phyloP scores from a whole-genome alignment of 352 stramenopile species.

The Detonula confervacea region DNA sequence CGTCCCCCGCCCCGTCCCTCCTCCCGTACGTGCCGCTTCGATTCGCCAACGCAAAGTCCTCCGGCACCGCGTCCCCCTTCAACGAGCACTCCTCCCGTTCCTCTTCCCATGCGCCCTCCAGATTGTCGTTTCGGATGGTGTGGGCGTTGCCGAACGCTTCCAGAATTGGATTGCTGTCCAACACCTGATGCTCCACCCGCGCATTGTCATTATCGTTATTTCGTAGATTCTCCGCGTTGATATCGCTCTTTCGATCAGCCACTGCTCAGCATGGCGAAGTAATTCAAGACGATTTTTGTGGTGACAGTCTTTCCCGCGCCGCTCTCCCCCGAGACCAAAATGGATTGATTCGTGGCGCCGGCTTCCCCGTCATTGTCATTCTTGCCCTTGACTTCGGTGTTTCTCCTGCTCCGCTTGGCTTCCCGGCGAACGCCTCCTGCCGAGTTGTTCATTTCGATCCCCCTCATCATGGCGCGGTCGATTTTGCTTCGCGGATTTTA shows the following conservation, averaged over 20 bases:
- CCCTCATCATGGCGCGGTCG: slow-evolving; percentile 11
- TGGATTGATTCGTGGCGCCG: slow-evolving; percentile 64
- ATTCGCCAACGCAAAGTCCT: slow-evolving; percentile 90
- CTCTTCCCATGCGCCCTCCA: slow-evolving; percentile 85
- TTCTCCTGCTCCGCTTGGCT: neutral
- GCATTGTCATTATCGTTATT: slow-evolving; percentile 14
- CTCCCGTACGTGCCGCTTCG: slow-evolving; percentile 87
- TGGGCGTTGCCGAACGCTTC: slow-evolving; percentile 97
- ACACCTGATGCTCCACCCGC: slow-evolving; percentile 49
- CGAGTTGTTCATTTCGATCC: slow-evolving; percentile 6
- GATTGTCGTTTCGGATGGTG: slow-evolving; percentile 96
- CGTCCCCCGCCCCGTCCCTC: slow-evolving; percentile 74
- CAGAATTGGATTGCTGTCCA: slow-evolving; percentile 92
- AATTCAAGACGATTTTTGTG: slow-evolving; percentile 96
- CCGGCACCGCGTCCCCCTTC: slow-evolving; percentile 64
- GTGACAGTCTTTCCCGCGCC: slow-evolving; percentile 96
- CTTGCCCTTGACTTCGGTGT: neutral
- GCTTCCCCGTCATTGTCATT: neutral
- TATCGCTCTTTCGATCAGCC: no score
- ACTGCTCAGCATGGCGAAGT: slow-evolving; percentile 89
- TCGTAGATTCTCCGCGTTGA: no score
- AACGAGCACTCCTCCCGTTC: slow-evolving; percentile 76
- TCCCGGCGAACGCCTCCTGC: neutral
- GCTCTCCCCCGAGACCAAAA: slow-evolving; percentile 86
- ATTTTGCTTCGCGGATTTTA: slow-evolving; percentile 65